Base-by-base conservation (phyloP, 2,329 filamentous ascomycete genomes). In the Aureobasidium sp. region DNA sequence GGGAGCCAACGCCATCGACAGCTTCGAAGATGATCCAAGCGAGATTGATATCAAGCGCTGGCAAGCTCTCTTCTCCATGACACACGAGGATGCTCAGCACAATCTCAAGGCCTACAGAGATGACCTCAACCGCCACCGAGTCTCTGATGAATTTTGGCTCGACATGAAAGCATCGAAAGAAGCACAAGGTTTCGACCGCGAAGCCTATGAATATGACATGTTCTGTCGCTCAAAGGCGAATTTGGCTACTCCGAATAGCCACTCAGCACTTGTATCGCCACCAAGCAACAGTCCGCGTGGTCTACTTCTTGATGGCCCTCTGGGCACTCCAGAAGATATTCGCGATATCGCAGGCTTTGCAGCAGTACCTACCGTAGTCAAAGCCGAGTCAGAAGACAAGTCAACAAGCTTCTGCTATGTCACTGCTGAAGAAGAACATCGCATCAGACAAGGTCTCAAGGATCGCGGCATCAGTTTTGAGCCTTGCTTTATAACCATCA, bases 171-270 rank as follows among this genome's bases (percentile, higher is more conserved):
- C 27, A 9, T 30, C 57, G 4, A 59, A 60, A 9, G 47, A 51
- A 44, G 34, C 16, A n/a, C 58, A 60, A 25, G 58, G 58, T 9
- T 44, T 51, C 13, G 37, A 60, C 21, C 45, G 58, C n/a, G 58
- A 60, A 14, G 16, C 34, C 9, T 60, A 27, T 16, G 58, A 60
- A 25, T 51, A 60, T 37, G 45, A 30, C 16, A 25, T 48, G 0
- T 59, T 59, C n/a, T 41, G 55, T 25, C 42, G 36, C 21, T 29
- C 42, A 5, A 59, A 25, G 21, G 42, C 37, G n/a, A 48, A 36
- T 11, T 37, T 13, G 41, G 25, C 10, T 44, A 14, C 21, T 11
- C 14, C 25, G 14, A 36, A 13, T 5, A 45, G 29, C 14, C 13
- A 5, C 34, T 37, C 41, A 16, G 13, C 16, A 3, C 30, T 14